Evolutionary conservation across 1,284 basidiomycete species (phyloP), one percentile per base, ranked within the genome.

Genomic region (Leccinum fallax): DNA sequence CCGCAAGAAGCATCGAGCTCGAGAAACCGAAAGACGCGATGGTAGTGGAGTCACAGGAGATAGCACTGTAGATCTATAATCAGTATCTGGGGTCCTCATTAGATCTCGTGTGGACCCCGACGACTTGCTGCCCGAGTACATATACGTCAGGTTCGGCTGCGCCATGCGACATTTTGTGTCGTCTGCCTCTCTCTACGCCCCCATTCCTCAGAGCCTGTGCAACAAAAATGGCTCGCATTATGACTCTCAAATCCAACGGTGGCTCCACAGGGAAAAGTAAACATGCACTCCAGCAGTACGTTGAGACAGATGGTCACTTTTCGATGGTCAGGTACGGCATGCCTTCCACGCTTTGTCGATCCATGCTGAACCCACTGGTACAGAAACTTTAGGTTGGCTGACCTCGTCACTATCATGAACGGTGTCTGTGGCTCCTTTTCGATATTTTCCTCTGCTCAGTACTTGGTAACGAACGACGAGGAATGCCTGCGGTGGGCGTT

Each of bases 391-490:
- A 94, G 96, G 62, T 87, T 99, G 38, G 97, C 97, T 69, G 97
- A 99, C 79, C 85, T 97, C 53, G 95, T 99, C 71, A 99, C 97
- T n/a, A 94, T 99, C 67, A 97, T 97, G 90, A 99, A 99, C 75
- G 97, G 97, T 48, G 93, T 99, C 75, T 99, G 97, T 78, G 97
- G 97, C 62, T 94, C 94, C 15, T 91, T 98, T 70, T 98, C 96
- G 48, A 84, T 99, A 67, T 97, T 97, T 76, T 95, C 92, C 40
- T 96, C 94, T 8, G 94, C 92, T 46, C 89, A 90, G 63, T 97
- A 97, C 78, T 83, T 97, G 66, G 71, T 93, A 59, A 92, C 92
- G 30, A 87, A 90, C 66, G 94, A 99, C 75, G 83, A 85, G 63
- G 85, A 86, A 66, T 87, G 89, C 76, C 81, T 98, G 61, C 93